Conservation (phyloP, 306 rosid genomes). For the Nissolia schottii region DNA sequence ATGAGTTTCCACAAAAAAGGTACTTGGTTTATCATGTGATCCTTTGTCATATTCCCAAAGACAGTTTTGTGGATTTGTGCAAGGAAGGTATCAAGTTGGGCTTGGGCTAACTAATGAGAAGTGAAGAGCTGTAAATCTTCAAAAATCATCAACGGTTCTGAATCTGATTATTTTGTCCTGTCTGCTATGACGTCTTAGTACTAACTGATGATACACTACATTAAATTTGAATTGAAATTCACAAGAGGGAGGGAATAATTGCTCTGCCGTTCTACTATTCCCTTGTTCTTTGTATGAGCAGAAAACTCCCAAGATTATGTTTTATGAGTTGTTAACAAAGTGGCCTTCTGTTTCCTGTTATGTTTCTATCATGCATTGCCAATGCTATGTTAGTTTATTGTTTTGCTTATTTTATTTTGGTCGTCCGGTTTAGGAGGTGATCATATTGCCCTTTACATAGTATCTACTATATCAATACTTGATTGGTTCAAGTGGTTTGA, state of each 20-base stretch:
- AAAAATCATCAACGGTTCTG: background rate
- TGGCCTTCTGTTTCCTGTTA: background rate
- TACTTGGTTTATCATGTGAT: constrained; percentile 1
- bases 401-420: background rate
- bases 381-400: background rate
- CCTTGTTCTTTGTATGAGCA: background rate
- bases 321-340: background rate
- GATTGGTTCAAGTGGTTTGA: background rate
- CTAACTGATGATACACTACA: background rate
- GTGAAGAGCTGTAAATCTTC: background rate
- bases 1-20: background rate
- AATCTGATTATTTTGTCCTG: background rate
- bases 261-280: background rate
- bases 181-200: background rate
- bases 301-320: background rate
- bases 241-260: background rate
- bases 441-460: background rate
- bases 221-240: background rate
- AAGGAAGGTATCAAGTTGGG: background rate
- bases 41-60: background rate
- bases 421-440: background rate
- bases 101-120: background rate
- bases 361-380: background rate
- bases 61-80: background rate
- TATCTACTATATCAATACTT: background rate